These are phyloP conservation scores for Rhypophila decipiens DNA, from an alignment of 495 filamentous ascomycete species.

Conservation along the genomic window DNA sequence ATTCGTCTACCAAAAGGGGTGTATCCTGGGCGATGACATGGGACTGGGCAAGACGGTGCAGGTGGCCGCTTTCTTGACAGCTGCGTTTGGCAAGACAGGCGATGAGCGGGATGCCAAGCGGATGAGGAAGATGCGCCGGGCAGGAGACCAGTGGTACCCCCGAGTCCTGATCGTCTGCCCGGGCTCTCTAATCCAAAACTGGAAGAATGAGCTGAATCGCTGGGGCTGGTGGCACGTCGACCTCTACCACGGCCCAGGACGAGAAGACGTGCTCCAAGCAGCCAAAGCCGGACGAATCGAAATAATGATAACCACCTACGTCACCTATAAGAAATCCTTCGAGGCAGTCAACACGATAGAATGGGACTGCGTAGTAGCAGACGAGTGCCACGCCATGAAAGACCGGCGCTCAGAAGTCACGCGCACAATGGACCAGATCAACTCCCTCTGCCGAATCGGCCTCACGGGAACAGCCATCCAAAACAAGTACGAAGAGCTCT, in stretches of 20 bases:
- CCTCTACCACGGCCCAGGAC: conserved; percentile 69
- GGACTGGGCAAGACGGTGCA: conserved; percentile 95
- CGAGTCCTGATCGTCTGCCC: conserved; percentile 82
- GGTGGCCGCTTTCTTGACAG: conserved; percentile 89
- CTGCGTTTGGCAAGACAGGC: conserved; percentile 89
- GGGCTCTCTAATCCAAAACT: conserved; percentile 81
- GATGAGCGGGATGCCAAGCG: conserved; percentile 82
- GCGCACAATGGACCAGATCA: conserved; percentile 82
- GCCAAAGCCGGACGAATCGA: conserved; percentile 73
- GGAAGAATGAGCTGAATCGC: conserved; percentile 73
- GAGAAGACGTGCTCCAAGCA: conserved; percentile 64
- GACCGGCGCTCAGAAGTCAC: conserved; percentile 71
- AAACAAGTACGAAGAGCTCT: conserved; percentile 96
- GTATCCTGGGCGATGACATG: conserved; percentile 94
- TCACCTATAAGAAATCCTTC: conserved; percentile 73
- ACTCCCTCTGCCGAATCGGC: conserved; percentile 87
- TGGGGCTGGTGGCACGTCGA: conserved; percentile 98
- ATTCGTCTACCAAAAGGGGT: conserved; percentile 90
- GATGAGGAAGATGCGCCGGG: conserved; percentile 81
- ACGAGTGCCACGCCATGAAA: conserved; percentile 93
- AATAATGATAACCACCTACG: conserved; percentile 90
- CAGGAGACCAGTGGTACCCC: conserved; percentile 69
- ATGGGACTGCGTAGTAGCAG: conserved; percentile 97
- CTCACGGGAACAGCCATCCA: conserved; percentile 96
- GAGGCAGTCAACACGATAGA: conserved; percentile 73